A percentile compares a stretch with the other conserved stretches of the same genome.
Evolutionary conservation across 495 filamentous ascomycete genomes (phyloP).

Genomic region (Neurospora sublineolata): DNA sequence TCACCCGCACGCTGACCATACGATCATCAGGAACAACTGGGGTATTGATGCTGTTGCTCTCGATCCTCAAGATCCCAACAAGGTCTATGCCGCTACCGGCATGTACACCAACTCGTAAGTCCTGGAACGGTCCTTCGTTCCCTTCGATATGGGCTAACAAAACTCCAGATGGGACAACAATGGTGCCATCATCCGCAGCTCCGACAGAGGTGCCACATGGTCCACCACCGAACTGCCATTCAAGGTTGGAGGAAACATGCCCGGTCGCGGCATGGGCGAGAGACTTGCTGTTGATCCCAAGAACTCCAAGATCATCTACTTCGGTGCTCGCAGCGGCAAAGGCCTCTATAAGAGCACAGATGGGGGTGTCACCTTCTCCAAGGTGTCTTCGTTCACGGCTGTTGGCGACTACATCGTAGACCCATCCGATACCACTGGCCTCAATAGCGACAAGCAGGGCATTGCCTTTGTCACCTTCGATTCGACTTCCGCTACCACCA

Average conservation of each 20-base stretch:
- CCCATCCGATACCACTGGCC: constrained; percentile 32
- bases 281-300: constrained; percentile 49
- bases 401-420: constrained; percentile 36
- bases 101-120: constrained; percentile 40
- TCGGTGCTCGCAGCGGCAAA: constrained; percentile 49
- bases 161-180: constrained; percentile 39
- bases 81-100: constrained; percentile 46
- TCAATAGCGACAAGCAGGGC: constrained; percentile 39
- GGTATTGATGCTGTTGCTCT: constrained; percentile 48
- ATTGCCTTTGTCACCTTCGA: constrained; percentile 47
- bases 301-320: constrained; percentile 44
- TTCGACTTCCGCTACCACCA: constrained; percentile 32
- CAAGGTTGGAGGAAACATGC: constrained; percentile 55
- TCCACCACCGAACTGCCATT: constrained; percentile 37
- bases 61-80: constrained; percentile 41
- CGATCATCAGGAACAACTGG: constrained; percentile 33
- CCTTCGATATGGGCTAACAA: neutral
- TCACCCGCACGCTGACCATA: constrained; percentile 10
- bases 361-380: constrained; percentile 43
- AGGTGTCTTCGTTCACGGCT: constrained; percentile 46
- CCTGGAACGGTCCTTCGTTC: neutral
- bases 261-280: constrained; percentile 53
- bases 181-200: constrained; percentile 39
- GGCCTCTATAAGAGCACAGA: constrained; percentile 53
- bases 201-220: constrained; percentile 42